Base-by-base conservation (phyloP, 768 basidiomycete genomes). In the Erythrobasidium yunnanense region DNA sequence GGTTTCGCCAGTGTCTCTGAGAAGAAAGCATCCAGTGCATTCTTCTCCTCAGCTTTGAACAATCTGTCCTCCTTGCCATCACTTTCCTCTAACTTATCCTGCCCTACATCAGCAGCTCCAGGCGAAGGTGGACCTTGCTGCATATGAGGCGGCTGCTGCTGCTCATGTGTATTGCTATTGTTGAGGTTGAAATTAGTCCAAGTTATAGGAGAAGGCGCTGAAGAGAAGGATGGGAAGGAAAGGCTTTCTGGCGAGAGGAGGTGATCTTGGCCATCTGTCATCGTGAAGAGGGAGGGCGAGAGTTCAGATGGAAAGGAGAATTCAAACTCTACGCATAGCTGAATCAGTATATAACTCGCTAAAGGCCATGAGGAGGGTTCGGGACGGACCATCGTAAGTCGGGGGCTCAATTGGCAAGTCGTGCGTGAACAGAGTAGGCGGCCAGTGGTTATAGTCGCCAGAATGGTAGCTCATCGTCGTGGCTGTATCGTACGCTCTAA, bases 401-500 rank as follows among this genome's bases (percentile, higher is more conserved):
- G 60, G 60, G 20, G 60, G 60, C 49, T 63, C 60, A 25, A 46
- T 51, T 18, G 60, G 60, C 7, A 63, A 32, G 18, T 63, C 60
- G 18, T n/a, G n/a, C n/a, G n/a, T n/a, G n/a, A n/a, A n/a, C n/a
- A n/a, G n/a, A n/a, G n/a, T n/a, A n/a, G n/a, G n/a, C n/a, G n/a
- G n/a, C n/a, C n/a, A n/a, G n/a, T n/a, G n/a, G n/a, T n/a, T n/a
- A n/a, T n/a, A n/a, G n/a, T n/a, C n/a, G n/a, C n/a, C n/a, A n/a
- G n/a, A n/a, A n/a, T n/a, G n/a, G n/a, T n/a, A n/a, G n/a, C n/a
- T n/a, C n/a, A n/a, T n/a, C n/a, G n/a, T n/a, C n/a, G n/a, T n/a
- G n/a, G n/a, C n/a, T n/a, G n/a, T n/a, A n/a, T n/a, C n/a, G n/a
- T n/a, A n/a, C n/a, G n/a, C n/a, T n/a, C n/a, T n/a, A n/a, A n/a